phyloP scores from a whole-genome alignment of 2,329 filamentous ascomycete species.

The Apiospora koreana region DNA sequence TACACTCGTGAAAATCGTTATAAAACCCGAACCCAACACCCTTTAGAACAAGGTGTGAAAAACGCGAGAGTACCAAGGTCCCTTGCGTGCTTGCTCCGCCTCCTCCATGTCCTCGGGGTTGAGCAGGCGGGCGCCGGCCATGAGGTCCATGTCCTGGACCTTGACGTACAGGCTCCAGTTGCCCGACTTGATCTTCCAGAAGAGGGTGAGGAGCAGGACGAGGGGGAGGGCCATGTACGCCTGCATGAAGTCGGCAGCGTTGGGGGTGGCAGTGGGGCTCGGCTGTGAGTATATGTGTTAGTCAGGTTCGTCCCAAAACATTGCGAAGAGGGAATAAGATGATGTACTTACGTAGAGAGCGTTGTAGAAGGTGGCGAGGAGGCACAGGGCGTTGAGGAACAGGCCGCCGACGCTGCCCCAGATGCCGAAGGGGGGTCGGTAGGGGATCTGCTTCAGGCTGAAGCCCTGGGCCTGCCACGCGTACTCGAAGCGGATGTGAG shows the following conservation, averaged over 20 bases:
- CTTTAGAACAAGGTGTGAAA: conserved; percentile 32
- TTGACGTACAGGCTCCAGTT: conserved; percentile 60
- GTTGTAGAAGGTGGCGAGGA: conserved; percentile 73
- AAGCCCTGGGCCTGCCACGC: conserved; percentile 63
- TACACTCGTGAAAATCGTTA: not conserved
- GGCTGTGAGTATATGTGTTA: conserved; percentile 31
- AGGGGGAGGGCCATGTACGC: conserved; percentile 58
- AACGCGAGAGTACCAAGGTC: conserved; percentile 39
- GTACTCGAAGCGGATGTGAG: conserved; percentile 66
- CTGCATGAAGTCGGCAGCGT: conserved; percentile 58
- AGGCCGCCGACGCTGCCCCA: conserved; percentile 71
- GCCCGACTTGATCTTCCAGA: conserved; percentile 61
- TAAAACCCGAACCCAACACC: not conserved
- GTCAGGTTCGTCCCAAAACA: not conserved
- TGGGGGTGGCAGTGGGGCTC: conserved; percentile 30
- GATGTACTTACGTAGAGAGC: conserved; percentile 52
- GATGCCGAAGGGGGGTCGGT: conserved; percentile 53
- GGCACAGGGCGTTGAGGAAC: conserved; percentile 64
- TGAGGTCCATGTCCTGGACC: conserved; percentile 61
- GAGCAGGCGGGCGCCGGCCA: conserved; percentile 56
- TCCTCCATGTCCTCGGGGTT: conserved; percentile 43
- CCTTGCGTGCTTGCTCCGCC: conserved; percentile 29
- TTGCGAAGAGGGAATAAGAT: not conserved
- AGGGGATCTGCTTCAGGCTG: conserved; percentile 48
- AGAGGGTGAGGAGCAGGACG: conserved; percentile 59